Conservation (phyloP, 257 asterid genomes). For the Jacaranda mimosifolia region DNA sequence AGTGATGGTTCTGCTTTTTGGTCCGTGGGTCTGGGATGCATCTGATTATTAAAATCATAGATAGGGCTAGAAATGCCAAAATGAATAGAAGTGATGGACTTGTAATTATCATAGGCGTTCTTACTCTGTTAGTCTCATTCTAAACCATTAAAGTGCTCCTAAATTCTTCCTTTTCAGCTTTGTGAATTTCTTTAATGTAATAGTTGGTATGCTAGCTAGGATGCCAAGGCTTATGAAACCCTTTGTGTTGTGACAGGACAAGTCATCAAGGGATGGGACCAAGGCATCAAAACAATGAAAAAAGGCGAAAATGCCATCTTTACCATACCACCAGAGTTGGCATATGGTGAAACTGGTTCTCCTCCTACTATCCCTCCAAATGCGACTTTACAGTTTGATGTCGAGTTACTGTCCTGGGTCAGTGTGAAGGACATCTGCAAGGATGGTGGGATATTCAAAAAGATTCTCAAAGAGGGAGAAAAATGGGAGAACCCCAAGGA, state of each 20-base stretch:
- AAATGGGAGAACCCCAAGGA: slow-evolving; percentile 87
- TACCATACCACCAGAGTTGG: slow-evolving; percentile 76
- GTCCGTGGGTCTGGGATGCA: no score
- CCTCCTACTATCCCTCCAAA: slow-evolving; percentile 84
- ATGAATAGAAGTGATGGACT: neutral
- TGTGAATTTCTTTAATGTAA: neutral
- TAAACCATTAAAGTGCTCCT: no score
- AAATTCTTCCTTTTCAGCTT: neutral
- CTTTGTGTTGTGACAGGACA: slow-evolving; percentile 53
- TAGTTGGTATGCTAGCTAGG: neutral
- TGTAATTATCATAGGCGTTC: no score
- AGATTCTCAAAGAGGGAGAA: slow-evolving; percentile 66
- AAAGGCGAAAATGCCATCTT: slow-evolving; percentile 77
- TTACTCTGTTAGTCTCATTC: neutral
- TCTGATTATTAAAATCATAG: neutral
- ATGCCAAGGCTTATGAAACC: neutral
- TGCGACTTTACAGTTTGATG: slow-evolving; percentile 79
- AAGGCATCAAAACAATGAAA: slow-evolving; percentile 80
- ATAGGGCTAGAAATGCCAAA: neutral
- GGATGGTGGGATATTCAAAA: slow-evolving; percentile 80
- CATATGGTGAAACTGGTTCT: slow-evolving; percentile 81
- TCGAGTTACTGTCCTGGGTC: slow-evolving; percentile 73
- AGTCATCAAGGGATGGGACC: slow-evolving; percentile 86
- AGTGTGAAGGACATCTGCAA: slow-evolving; percentile 83
- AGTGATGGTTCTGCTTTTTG: neutral